phyloP scores from a whole-genome alignment of 1,284 basidiomycete species.

The Trichosporon sp. region DNA sequence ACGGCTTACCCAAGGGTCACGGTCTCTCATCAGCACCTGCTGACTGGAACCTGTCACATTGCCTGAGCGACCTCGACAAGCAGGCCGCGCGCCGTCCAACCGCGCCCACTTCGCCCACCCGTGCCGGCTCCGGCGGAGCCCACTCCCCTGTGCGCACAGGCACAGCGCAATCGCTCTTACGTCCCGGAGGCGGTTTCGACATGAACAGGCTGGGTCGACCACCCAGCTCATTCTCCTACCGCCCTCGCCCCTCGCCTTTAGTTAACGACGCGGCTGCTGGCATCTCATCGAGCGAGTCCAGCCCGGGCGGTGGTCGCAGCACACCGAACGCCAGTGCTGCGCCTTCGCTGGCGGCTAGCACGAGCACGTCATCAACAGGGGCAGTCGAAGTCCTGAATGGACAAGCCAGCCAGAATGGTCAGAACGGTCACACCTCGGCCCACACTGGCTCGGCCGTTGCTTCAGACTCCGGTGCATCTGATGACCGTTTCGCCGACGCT shows the following conservation, averaged over 20 bases:
- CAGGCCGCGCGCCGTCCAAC: neutral
- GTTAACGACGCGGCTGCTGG: neutral
- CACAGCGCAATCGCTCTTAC: conserved; percentile 1
- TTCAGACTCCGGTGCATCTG: neutral
- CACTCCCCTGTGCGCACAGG: conserved; percentile 8
- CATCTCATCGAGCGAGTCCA: neutral
- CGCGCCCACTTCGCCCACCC: neutral
- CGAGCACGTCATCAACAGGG: neutral
- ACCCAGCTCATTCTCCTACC: neutral
- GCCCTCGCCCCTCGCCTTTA: neutral
- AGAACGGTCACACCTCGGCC: neutral
- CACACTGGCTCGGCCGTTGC: neutral
- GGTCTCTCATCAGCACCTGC: conserved; percentile 17
- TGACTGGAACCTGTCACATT: conserved; percentile 18
- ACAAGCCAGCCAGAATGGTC: neutral
- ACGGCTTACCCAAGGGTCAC: conserved; percentile 16
- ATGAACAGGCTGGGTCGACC: neutral
- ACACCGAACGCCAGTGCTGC: neutral
- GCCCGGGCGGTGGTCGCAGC: neutral
- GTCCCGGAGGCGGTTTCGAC: conserved; percentile 4
- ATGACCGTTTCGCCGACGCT: neutral
- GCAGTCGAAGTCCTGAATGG: neutral
- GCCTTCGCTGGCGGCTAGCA: neutral
- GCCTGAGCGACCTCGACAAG: conserved; percentile 12
- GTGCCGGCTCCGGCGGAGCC: neutral